Evolutionary conservation across 306 rosid species (phyloP), one percentile per base, ranked within the genome.

Genomic region (Rosa lucieae): DNA sequence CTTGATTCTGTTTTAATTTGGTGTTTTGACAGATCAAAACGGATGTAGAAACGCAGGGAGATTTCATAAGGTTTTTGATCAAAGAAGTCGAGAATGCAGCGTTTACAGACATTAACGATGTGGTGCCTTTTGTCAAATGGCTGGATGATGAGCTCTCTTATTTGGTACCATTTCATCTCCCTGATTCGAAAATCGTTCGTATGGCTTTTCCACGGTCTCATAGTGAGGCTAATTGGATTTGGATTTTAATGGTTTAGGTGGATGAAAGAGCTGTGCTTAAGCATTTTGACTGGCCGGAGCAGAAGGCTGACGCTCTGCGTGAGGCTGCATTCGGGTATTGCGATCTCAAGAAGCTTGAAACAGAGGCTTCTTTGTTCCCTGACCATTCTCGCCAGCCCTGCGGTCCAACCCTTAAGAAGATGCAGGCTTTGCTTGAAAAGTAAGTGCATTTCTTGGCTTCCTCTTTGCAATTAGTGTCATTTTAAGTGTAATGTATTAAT

Each of bases 231-330:
- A 26, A 32, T 9, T 5, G 39, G 20, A 3, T n/a, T 44, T 26
- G 4, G 4, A 56, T 40, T 32, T 51, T 15, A 5, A 39, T 74
- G 0, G 14, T 78, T 44, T 63, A 94, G 98, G 97, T 96, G 76
- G 99, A 96, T 43, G 99, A 96, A 90, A 93, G 99, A 84, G 99
- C 99, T 21, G 99, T 96, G 82, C 86, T 96, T 68, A 96, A 96
- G 78, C 99, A 96, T 87, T 96, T 96, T 32, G 82, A 96, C 14
- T 96, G 99, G 99, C 99, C 99, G 3, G 99, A 96, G 89, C 90
- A 91, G 46, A 96, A 96, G 79, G 99, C 99, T 0, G 99, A 96
- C 49, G 96, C 97, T 0, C 82, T 96, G 78, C 91, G 99, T 3
- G 99, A 96, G 88, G 99, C 99, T 67, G 99, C 99, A 17, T 96